Evolutionary conservation across 73 alveolate genomes (phyloP).

Genomic region (Paramecium pentaurelia): DNA sequence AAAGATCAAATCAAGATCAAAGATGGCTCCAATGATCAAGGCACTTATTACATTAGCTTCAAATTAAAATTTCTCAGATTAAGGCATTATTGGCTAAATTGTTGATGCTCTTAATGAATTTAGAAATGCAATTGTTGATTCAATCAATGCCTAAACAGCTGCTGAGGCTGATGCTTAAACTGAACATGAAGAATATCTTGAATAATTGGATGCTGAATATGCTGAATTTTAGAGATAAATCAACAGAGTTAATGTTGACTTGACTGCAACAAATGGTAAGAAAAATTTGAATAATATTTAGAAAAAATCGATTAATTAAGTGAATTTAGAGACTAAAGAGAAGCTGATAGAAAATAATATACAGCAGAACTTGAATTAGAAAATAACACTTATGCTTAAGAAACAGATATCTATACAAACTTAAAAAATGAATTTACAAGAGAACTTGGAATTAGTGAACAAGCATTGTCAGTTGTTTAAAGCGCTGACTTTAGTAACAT

Average conservation of each 20-base stretch:
- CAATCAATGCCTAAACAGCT: constrained; percentile 30
- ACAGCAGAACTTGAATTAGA: constrained; percentile 1
- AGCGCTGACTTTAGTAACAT: constrained; percentile 1
- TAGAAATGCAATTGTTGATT: constrained; percentile 30
- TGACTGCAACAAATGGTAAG: constrained; percentile 25
- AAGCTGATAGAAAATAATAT: not conserved
- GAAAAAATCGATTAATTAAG: constrained; percentile 32
- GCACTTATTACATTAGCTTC: constrained; percentile 38
- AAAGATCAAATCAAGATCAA: constrained; percentile 43
- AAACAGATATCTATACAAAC: constrained; percentile 9
- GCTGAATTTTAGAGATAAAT: constrained; percentile 47
- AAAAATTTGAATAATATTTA: not conserved
- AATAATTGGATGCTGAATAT: constrained; percentile 13
- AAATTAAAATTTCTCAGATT: constrained; percentile 21
- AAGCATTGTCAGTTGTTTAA: not conserved
- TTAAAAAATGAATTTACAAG: not conserved
- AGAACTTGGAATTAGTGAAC: constrained; percentile 43
- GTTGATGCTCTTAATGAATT: constrained; percentile 38
- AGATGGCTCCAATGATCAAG: constrained; percentile 33
- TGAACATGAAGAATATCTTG: constrained; percentile 32
- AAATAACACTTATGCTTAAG: constrained; percentile 47
- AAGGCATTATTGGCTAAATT: constrained; percentile 36
- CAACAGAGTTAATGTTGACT: not conserved
- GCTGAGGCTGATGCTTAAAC: not conserved
- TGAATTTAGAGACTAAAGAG: constrained; percentile 41